Percentiles rank a stretch among this genome's conserved stretches.
Conservation (phyloP, 2,329 filamentous ascomycete species). For the Clonostachys sp. region DNA sequence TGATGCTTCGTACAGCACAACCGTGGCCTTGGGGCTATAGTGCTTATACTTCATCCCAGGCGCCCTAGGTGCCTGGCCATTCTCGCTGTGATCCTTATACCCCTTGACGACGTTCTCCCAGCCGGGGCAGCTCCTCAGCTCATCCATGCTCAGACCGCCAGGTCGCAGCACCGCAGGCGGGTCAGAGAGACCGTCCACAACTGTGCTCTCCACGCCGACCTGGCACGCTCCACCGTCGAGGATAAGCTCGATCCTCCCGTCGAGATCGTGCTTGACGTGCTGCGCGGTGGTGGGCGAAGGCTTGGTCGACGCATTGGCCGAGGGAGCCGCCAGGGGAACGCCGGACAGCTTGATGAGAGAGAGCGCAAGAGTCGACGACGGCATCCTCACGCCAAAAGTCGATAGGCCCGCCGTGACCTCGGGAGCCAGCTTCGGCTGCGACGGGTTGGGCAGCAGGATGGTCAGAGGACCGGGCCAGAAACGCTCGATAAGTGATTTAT, state of each 20-base stretch:
- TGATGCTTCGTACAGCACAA: constrained; percentile 72
- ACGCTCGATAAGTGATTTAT: constrained; percentile 67
- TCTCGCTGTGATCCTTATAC: constrained; percentile 72
- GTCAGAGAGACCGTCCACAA: constrained; percentile 81
- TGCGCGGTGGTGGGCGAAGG: constrained; percentile 87
- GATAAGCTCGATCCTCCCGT: constrained; percentile 78
- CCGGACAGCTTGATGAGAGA: constrained; percentile 78
- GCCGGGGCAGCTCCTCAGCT: constrained; percentile 67
- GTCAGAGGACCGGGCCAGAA: constrained; percentile 98
- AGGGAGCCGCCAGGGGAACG: constrained; percentile 82
- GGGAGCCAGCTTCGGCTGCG: constrained; percentile 68
- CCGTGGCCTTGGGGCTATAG: constrained; percentile 85
- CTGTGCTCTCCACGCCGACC: constrained; percentile 94
- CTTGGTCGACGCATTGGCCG: constrained; percentile 89
- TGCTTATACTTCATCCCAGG: constrained; percentile 99
- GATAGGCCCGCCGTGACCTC: constrained; percentile 83
- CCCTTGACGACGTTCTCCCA: constrained; percentile 77
- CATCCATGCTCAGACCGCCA: constrained; percentile 80
- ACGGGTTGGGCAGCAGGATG: constrained; percentile 76
- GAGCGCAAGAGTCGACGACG: constrained; percentile 76
- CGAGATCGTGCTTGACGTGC: constrained; percentile 82
- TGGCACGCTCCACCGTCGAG: constrained; percentile 82
- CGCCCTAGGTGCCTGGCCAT: constrained; percentile 68
- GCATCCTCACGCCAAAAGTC: constrained; percentile 90
- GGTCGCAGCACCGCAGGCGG: constrained; percentile 82